Evolutionary conservation across 2,329 filamentous ascomycete species (phyloP).

Genomic region (Epichloe elymi): DNA sequence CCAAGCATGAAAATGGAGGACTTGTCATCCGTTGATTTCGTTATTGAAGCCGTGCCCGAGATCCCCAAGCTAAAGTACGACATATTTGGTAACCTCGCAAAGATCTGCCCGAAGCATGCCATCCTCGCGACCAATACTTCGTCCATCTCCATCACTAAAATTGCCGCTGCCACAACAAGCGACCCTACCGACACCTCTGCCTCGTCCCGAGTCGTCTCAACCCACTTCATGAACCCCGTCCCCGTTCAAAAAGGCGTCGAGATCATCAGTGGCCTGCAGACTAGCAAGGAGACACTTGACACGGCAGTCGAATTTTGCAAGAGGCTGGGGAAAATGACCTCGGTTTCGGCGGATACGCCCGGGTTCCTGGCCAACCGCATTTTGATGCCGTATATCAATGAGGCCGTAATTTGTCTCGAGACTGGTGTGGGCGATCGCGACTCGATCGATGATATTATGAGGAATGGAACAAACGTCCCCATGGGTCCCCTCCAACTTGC

Average conservation of each 20-base stretch:
- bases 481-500: constrained; percentile 93
- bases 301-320: constrained; percentile 76
- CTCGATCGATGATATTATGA: constrained; percentile 96
- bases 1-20: constrained; percentile 62
- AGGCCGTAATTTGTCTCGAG: constrained; percentile 91
- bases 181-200: constrained; percentile 70
- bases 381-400: constrained; percentile 98
- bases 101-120: constrained; percentile 70
- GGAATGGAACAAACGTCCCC: constrained; percentile 95
- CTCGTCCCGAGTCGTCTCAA: constrained; percentile 80
- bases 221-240: constrained; percentile 99
- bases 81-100: constrained; percentile 73
- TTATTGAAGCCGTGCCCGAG: constrained; percentile 95
- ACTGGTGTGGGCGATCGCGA: constrained; percentile 81
- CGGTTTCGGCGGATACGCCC: constrained; percentile 75
- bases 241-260: constrained; percentile 95
- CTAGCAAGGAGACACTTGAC: constrained; percentile 66
- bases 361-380: constrained; percentile 96
- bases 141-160: constrained; percentile 95
- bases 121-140: constrained; percentile 96
- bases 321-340: constrained; percentile 85
- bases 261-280: constrained; percentile 91
- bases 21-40: constrained; percentile 78
- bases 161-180: constrained; percentile 71
- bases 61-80: constrained; percentile 75